Evolutionary conservation across 306 rosid genomes (phyloP), one percentile per base, ranked within the genome.

Genomic region (Medicago ruthenica): DNA sequence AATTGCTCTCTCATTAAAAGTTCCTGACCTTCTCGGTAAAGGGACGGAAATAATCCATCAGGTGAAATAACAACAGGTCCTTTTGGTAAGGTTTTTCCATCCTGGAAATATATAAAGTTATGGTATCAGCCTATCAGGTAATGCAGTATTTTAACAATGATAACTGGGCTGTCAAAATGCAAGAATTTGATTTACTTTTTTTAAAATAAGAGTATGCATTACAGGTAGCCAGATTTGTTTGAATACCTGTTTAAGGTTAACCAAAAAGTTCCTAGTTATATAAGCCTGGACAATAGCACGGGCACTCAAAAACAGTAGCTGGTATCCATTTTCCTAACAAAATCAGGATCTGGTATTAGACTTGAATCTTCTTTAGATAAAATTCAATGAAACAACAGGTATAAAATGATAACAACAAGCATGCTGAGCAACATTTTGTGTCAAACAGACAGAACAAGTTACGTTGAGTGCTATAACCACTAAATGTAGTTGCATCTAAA

Each of bases 231-330:
- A 61, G 16, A 71, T 69, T 69, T 74, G 73, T 31, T 57, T 61
- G 18, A 42, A 77, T 85, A 92, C 96, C 96, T 92, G 97, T 79
- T 92, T 87, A 71, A 88, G 73, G 82, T 88, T 92, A 78, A 88
- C 74, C 81, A 95, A 77, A 84, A 90, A 95, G 65, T 83, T 95
- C 80, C 99, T 81, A 24, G 99, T 95, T 13, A 95, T 73, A 87
- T 95, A 95, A 15, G 99, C 97, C 85, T 95, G 98, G 60, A 95
- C 95, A 64, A 95, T 95, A 41, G 99, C 99, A 22, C 99, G 97
- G 31, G 99, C 99, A 84, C 99, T 95, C 83, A 95, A 85, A 87
- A 95, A 95, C 73, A 95, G 88, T 60, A 95, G 87, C 82, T 95
- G 99, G 86, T 95, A 95, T 79, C 98, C 99, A 86, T 95, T 95